phyloP scores from a whole-genome alignment of 345 rosid species.

The Zanthoxylum bungeanum region DNA sequence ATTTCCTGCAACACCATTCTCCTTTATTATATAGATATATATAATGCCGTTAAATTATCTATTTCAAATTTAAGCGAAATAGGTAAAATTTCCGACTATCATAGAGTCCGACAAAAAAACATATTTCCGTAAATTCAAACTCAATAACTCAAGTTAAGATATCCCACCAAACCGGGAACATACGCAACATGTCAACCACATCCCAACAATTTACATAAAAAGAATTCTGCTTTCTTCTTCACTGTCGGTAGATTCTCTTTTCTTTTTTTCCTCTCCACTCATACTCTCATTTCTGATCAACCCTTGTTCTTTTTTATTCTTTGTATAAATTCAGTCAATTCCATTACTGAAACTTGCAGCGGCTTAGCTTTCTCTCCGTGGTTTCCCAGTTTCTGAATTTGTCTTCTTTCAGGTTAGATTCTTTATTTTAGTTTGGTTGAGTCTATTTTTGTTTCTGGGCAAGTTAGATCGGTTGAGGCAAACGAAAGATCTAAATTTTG shows the following conservation, averaged over 20 bases:
- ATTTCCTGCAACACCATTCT: no score
- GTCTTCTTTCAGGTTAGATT: background rate
- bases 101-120: no score
- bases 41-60: no score
- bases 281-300: background rate
- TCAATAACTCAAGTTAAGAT: no score
- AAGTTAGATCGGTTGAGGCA: background rate
- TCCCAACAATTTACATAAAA: background rate
- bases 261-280: constrained; percentile 6
- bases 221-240: background rate
- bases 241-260: constrained; percentile 8
- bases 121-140: no score
- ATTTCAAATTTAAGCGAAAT: no score
- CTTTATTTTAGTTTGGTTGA: background rate
- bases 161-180: no score
- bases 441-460: background rate
- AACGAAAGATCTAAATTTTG: constrained; percentile 3
- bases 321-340: background rate
- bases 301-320: background rate
- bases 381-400: background rate
- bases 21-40: no score
- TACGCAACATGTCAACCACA: background rate
- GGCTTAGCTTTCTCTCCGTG: background rate
- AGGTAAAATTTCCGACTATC: no score
- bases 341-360: background rate